Conservation (phyloP, 176 grass and related monocot genomes). For the Oryza punctata region DNA sequence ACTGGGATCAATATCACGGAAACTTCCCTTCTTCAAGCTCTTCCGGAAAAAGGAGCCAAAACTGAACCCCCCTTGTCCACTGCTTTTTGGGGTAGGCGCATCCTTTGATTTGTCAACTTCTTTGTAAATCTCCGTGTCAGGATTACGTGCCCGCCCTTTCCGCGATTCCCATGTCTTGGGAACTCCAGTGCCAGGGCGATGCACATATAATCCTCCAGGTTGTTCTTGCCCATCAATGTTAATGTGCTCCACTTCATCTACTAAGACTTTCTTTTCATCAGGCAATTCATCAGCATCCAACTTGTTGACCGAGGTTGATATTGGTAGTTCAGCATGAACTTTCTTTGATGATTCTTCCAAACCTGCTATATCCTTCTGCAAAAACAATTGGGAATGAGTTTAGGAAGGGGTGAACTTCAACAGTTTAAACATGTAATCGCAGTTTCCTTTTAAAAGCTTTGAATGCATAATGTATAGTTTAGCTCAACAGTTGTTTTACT, state of each 20-base stretch:
- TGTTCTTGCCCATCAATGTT: slow-evolving; percentile 82
- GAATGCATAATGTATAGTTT: background rate
- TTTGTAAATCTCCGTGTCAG: slow-evolving; percentile 53
- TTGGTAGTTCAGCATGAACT: slow-evolving; percentile 37
- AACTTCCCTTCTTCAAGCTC: slow-evolving; percentile 46
- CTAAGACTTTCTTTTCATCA: slow-evolving; percentile 51
- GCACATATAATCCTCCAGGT: slow-evolving; percentile 69
- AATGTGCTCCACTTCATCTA: slow-evolving; percentile 73
- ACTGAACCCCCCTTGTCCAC: slow-evolving; percentile 46
- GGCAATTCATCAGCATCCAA: slow-evolving; percentile 33
- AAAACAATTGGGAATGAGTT: slow-evolving; percentile 24
- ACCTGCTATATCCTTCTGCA: slow-evolving; percentile 43
- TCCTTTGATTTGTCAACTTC: slow-evolving; percentile 47
- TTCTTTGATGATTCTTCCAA: slow-evolving; percentile 40
- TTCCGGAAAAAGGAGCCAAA: slow-evolving; percentile 57
- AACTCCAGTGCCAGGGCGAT: slow-evolving; percentile 70
- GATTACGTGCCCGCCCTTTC: slow-evolving; percentile 66
- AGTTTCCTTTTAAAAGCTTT: background rate
- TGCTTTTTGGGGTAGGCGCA: slow-evolving; percentile 42
- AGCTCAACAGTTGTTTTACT: slow-evolving; percentile 21
- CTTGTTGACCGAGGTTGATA: slow-evolving; percentile 25
- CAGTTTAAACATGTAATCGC: background rate
- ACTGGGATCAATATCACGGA: slow-evolving; percentile 25
- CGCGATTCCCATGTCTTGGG: slow-evolving; percentile 78
- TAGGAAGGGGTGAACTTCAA: slow-evolving; percentile 14